These are phyloP conservation scores for Jatropha curcas DNA, from an alignment of 345 rosid genomes.

Conservation along the genomic window DNA sequence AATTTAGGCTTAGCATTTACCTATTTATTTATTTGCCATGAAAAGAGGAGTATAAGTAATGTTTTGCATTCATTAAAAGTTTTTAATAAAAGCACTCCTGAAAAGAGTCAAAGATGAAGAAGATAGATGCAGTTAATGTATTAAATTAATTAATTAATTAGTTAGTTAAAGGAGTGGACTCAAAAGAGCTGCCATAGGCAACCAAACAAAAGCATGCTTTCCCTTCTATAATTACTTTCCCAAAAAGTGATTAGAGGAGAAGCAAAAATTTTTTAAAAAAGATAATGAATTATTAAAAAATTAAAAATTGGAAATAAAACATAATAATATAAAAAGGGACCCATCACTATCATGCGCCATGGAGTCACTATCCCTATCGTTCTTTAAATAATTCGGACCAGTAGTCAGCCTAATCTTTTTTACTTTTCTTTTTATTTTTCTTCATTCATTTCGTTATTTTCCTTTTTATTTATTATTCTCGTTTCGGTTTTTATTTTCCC, in stretches of 20 bases:
- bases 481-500: slow-evolving; percentile 13
- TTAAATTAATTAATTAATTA: background rate
- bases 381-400: slow-evolving; percentile 39
- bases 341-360: slow-evolving; percentile 41
- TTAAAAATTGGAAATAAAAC: background rate
- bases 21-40: too few relatives aligned
- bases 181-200: background rate
- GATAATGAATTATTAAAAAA: background rate
- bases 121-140: background rate
- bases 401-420: slow-evolving; percentile 1
- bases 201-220: slow-evolving; percentile 32
- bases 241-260: background rate
- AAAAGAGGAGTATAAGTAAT: background rate
- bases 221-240: slow-evolving; percentile 1
- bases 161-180: background rate
- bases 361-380: slow-evolving; percentile 40
- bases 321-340: slow-evolving; percentile 1
- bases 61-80: too few relatives aligned
- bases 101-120: background rate
- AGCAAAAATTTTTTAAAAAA: background rate
- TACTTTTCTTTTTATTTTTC: background rate
- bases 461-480: background rate
- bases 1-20: too few relatives aligned
- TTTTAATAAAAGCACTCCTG: background rate
- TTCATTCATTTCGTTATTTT: slow-evolving; percentile 1